Conservation (phyloP, 1,284 basidiomycete genomes). For the Phellopilus nigrolimitatus region DNA sequence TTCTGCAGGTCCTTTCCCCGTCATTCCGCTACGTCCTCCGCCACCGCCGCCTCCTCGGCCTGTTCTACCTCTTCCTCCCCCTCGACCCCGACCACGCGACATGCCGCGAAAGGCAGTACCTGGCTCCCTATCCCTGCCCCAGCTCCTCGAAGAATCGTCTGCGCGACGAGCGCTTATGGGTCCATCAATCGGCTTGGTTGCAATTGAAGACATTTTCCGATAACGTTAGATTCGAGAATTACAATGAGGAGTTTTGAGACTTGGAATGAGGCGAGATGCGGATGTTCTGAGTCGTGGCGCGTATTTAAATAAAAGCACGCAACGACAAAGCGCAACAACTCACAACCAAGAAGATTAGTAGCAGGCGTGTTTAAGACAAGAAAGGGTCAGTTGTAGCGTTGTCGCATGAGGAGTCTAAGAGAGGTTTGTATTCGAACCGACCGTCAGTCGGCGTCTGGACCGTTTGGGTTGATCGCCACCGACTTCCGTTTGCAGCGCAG, state of each 20-base stretch:
- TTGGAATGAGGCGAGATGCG: not conserved
- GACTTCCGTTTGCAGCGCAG: conserved; percentile 6
- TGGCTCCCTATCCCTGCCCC: conserved; percentile 41
- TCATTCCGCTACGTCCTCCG: conserved; percentile 25
- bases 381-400: not conserved
- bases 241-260: not conserved
- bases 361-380: not conserved
- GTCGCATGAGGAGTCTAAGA: not conserved
- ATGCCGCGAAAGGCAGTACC: conserved; percentile 45
- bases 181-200: conserved; percentile 9
- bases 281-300: not conserved
- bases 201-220: conserved; percentile 8
- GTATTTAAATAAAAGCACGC: not conserved
- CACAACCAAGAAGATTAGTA: conserved; percentile 8
- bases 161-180: conserved; percentile 25
- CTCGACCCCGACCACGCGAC: conserved; percentile 33
- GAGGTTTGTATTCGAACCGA: not conserved
- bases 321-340: not conserved
- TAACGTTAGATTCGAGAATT: not conserved
- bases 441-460: too few relatives aligned
- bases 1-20: not conserved
- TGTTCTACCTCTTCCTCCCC: conserved; percentile 35
- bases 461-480: too few relatives aligned
- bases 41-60: conserved; percentile 32
- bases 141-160: conserved; percentile 26